Base-by-base conservation (phyloP, 2,329 filamentous ascomycete species). In the Podosphaera fusca region DNA sequence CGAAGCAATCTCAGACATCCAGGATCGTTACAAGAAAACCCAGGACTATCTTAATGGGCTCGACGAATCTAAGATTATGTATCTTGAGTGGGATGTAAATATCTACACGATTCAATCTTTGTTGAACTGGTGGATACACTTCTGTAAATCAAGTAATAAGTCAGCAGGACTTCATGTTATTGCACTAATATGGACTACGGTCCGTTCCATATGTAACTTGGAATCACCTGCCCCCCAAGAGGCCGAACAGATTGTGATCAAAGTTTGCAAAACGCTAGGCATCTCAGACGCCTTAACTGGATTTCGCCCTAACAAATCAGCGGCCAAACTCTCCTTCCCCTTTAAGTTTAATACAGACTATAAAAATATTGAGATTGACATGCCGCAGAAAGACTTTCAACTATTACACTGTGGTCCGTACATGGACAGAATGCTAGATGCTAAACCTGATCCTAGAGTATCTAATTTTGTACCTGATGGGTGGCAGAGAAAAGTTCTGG, bases 401-500 rank as follows among this genome's bases (percentile, higher is more conserved):
- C 70, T 88, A 9, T 68, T 77, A 7, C 72, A 84, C 64, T 83
- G 78, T 54, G 84, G 84, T 0, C 84, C 84, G 0, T 87, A 84
- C 63, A 75, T 89, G 67, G 84, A 88, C 63, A 74, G 84, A n/a
- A 80, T 75, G 61, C 83, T 87, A 63, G 81, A 85, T 63, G 81
- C 84, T 0, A 72, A 71, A 10, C 75, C 78, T 0, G 85, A 89
- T 65, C 60, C 72, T n/a, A 77, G 85, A 59, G 84, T 87, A 0
- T 67, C 70, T 4, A 74, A 75, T 1, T 90, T 90, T 64, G 70
- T 81, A 3, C 85, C 85, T 1, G 85, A 90, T 70, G 77, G 75
- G 2, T 90, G 85, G 85, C 85, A 90, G 68, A 72, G 82, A 57
- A 73, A 78, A 42, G 84, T 89, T 0, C 72, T 90, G 0, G 82